These are phyloP conservation scores for Pyrenochaeta sp. DNA, from an alignment of 2,329 filamentous ascomycete species.

Conservation along the genomic window DNA sequence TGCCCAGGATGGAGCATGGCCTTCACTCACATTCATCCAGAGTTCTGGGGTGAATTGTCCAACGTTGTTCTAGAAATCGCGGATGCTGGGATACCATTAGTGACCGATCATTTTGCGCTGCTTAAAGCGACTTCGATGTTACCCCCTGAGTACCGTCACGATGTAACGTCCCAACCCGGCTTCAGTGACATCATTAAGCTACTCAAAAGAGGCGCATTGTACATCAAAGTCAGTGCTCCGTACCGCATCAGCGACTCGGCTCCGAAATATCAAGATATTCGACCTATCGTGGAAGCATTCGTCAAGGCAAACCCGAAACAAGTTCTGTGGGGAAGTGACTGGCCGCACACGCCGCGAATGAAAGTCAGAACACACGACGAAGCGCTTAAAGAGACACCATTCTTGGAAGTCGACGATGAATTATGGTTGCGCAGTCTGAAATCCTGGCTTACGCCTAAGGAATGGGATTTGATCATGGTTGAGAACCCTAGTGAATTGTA, in stretches of 20 bases:
- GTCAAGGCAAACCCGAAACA: constrained; percentile 43
- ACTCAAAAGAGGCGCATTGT: constrained; percentile 41
- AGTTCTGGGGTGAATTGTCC: constrained; percentile 36
- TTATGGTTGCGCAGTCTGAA: constrained; percentile 36
- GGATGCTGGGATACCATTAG: constrained; percentile 25
- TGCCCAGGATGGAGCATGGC: constrained; percentile 40
- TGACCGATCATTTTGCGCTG: constrained; percentile 51
- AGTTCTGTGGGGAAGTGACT: constrained; percentile 51
- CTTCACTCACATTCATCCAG: constrained; percentile 42
- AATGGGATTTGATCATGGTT: constrained; percentile 15
- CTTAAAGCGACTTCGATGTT: constrained; percentile 47
- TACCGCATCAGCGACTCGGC: constrained; percentile 44
- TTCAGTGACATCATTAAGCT: constrained; percentile 26
- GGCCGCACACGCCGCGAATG: constrained; percentile 51
- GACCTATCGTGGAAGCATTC: constrained; percentile 39
- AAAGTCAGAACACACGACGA: constrained; percentile 45
- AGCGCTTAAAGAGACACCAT: constrained; percentile 43
- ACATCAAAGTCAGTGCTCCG: constrained; percentile 50
- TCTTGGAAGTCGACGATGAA: constrained; percentile 31
- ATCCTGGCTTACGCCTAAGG: constrained; percentile 27
- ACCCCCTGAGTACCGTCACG: constrained; percentile 16
- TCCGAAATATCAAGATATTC: constrained; percentile 43
- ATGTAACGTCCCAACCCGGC: constrained; percentile 32
- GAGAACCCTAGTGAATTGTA: constrained; percentile 10
- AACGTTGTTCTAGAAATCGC: constrained; percentile 31